Evolutionary conservation across 805 yeast species (phyloP).

Genomic region (Maudiozyma pseudohumilis): DNA sequence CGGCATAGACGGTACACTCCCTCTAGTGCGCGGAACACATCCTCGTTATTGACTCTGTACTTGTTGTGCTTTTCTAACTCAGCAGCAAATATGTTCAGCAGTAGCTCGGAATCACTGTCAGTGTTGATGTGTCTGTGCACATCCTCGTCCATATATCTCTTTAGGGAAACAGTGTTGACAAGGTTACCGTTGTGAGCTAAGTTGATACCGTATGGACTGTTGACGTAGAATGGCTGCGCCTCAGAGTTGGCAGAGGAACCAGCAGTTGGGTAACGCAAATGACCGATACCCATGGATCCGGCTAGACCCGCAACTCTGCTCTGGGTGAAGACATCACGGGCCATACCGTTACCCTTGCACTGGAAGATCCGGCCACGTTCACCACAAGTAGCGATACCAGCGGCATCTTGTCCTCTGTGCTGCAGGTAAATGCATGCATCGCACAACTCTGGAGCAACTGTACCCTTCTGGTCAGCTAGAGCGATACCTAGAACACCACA

Average conservation of each 20-base stretch:
- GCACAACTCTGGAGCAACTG: constrained; percentile 80
- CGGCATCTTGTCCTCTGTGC: constrained; percentile 98
- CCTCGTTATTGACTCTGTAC: constrained; percentile 83
- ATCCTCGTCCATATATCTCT: constrained; percentile 75
- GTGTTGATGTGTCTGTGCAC: constrained; percentile 97
- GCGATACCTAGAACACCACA: constrained; percentile 92
- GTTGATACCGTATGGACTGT: constrained; percentile 90
- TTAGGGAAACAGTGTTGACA: constrained; percentile 73
- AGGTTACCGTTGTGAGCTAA: constrained; percentile 91
- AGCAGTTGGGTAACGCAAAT: constrained; percentile 93
- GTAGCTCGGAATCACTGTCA: constrained; percentile 87
- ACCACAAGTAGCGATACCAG: constrained; percentile 97
- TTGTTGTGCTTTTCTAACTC: constrained; percentile 87
- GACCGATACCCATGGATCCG: constrained; percentile 94
- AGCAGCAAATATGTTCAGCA: constrained; percentile 83
- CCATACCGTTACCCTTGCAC: constrained; percentile 99
- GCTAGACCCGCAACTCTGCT: constrained; percentile 65
- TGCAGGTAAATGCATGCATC: constrained; percentile 91
- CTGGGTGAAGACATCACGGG: constrained; percentile 90
- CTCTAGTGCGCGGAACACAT: constrained; percentile 73
- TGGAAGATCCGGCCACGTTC: constrained; percentile 87
- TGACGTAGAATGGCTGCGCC: constrained; percentile 97
- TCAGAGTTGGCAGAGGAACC: constrained; percentile 93
- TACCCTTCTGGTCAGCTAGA: constrained; percentile 58
- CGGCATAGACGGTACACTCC: constrained; percentile 75